phyloP scores from a whole-genome alignment of 2,329 filamentous ascomycete genomes.

The Cryphonectria naterciae region DNA sequence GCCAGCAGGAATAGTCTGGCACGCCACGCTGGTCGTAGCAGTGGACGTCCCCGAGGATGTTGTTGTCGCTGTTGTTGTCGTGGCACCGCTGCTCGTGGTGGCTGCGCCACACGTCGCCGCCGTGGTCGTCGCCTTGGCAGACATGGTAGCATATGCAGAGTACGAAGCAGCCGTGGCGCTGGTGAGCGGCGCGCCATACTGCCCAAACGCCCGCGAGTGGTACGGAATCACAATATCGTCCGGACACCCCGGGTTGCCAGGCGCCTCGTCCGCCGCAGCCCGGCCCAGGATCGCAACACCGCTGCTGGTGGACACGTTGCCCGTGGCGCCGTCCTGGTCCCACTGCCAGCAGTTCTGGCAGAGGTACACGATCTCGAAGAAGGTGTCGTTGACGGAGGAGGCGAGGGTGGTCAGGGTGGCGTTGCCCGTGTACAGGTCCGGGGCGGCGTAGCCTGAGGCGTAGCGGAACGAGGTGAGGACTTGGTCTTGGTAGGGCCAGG shows the following conservation, averaged over 20 bases:
- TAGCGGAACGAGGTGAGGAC: constrained; percentile 58
- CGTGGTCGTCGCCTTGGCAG: constrained; percentile 36
- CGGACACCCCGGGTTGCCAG: constrained; percentile 41
- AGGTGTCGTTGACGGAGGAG: constrained; percentile 56
- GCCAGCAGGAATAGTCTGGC: constrained; percentile 14
- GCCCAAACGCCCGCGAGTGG: constrained; percentile 37
- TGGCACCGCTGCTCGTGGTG: background rate
- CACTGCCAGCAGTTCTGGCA: constrained; percentile 58
- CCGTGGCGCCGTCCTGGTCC: constrained; percentile 48
- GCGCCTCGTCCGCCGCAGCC: constrained; percentile 50
- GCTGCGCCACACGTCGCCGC: constrained; percentile 30
- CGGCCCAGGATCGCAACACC: constrained; percentile 49
- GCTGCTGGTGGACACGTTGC: constrained; percentile 39
- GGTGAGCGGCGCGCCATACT: constrained; percentile 38
- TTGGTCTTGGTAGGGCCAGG: constrained; percentile 52
- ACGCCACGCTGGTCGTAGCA: constrained; percentile 21
- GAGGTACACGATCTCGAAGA: constrained; percentile 62
- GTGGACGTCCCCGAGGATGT: constrained; percentile 38
- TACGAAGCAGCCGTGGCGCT: constrained; percentile 39
- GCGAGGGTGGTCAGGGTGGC: constrained; percentile 61
- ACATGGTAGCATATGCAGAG: constrained; percentile 37
- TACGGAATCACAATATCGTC: constrained; percentile 38
- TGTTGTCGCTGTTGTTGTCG: background rate
- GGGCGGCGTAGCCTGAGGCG: constrained; percentile 56
- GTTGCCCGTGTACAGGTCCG: constrained; percentile 60